These are phyloP conservation scores for Aspergillus felis DNA, from an alignment of 2,329 filamentous ascomycete species.

Conservation along the genomic window DNA sequence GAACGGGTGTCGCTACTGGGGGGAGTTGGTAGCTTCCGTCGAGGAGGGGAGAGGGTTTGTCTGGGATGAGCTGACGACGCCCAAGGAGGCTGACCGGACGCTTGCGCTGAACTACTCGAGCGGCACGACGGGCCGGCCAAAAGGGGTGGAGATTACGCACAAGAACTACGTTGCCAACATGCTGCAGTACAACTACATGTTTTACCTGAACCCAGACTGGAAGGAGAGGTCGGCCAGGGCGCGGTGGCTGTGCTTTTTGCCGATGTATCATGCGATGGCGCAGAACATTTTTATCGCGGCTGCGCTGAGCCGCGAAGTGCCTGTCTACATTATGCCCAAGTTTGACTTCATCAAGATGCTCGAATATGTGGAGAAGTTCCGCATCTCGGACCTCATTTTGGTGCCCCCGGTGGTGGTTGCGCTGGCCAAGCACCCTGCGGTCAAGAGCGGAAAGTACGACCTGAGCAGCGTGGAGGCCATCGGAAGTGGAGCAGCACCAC, in stretches of 20 bases:
- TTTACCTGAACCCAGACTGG: slow-evolving; percentile 47
- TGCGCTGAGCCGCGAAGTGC: slow-evolving; percentile 48
- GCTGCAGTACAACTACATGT: slow-evolving; percentile 53
- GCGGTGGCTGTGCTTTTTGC: slow-evolving; percentile 63
- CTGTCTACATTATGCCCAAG: slow-evolving; percentile 72
- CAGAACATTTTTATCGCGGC: slow-evolving; percentile 68
- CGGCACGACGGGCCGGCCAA: slow-evolving; percentile 75
- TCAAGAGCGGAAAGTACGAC: slow-evolving; percentile 57
- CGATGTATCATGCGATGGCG: slow-evolving; percentile 70
- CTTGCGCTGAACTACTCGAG: slow-evolving; percentile 71
- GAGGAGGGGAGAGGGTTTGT: slow-evolving; percentile 54
- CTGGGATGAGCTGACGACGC: slow-evolving; percentile 52
- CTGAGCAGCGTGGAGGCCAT: slow-evolving; percentile 61
- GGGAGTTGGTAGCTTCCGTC: slow-evolving; percentile 52
- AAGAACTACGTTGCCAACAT: slow-evolving; percentile 71
- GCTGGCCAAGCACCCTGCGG: slow-evolving; percentile 67
- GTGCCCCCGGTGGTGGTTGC: slow-evolving; percentile 74
- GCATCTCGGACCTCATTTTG: slow-evolving; percentile 62
- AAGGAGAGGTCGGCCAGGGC: slow-evolving; percentile 40
- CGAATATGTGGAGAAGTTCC: slow-evolving; percentile 61
- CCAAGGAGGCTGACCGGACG: slow-evolving; percentile 36
- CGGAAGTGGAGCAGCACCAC: slow-evolving; percentile 66
- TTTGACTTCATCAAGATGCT: slow-evolving; percentile 75
- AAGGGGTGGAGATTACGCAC: slow-evolving; percentile 81
- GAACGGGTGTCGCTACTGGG: slow-evolving; percentile 59